These are phyloP conservation scores for Anaeromyces robustus DNA, from an alignment of 192 early-diverging fungal species.

Conservation along the genomic window DNA sequence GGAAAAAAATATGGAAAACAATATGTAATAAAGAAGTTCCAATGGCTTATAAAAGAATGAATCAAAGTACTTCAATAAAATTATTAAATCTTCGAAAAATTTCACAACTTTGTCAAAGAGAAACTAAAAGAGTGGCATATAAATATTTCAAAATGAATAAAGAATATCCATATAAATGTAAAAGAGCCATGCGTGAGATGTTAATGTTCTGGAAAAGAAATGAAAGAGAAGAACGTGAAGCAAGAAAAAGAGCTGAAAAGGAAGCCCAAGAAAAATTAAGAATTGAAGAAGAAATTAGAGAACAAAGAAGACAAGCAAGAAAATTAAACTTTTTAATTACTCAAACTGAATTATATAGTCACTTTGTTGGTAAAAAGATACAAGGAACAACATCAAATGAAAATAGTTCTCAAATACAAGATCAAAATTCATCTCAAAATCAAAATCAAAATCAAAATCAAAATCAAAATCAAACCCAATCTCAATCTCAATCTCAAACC, in stretches of 20 bases:
- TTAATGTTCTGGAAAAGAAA: constrained; percentile 81
- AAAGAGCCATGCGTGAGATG: constrained; percentile 62
- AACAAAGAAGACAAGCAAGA: constrained; percentile 62
- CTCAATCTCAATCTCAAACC: too few relatives aligned
- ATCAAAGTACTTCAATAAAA: neutral
- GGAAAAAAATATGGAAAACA: neutral
- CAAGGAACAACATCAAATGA: constrained; percentile 1
- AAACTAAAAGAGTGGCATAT: constrained; percentile 36
- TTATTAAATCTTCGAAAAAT: constrained; percentile 50
- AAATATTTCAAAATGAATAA: constrained; percentile 34
- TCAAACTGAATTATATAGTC: constrained; percentile 82
- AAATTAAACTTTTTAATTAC: constrained; percentile 87
- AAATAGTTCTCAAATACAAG: neutral
- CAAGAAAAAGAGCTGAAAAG: constrained; percentile 72
- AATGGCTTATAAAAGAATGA: neutral
- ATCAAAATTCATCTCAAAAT: neutral
- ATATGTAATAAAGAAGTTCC: neutral
- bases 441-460: too few relatives aligned
- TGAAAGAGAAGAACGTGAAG: constrained; percentile 77
- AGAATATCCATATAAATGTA: constrained; percentile 43
- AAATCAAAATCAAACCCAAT: too few relatives aligned
- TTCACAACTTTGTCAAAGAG: constrained; percentile 54
- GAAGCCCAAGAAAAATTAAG: constrained; percentile 63
- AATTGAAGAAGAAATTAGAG: constrained; percentile 68
- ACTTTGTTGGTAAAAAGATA: constrained; percentile 78